Evolutionary conservation across 441 rosid species (phyloP).

Genomic region (Biscutella laevigata): DNA sequence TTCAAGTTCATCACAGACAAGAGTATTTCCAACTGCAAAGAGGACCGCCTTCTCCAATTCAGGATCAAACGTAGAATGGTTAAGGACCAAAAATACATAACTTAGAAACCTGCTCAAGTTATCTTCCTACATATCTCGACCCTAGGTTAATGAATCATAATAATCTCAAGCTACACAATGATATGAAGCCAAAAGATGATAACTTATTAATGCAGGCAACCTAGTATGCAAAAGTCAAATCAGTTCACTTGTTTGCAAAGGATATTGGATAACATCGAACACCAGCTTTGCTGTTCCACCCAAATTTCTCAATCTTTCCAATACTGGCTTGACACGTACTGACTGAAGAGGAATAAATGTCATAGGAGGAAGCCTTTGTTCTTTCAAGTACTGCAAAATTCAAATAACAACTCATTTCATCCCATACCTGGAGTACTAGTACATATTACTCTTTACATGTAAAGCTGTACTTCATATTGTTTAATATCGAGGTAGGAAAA

Average conservation of each 20-base stretch:
- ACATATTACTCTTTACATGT: background rate
- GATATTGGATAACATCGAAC: slow-evolving; percentile 97
- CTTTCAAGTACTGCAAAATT: slow-evolving; percentile 85
- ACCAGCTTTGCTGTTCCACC: slow-evolving; percentile 79
- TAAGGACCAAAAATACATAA: slow-evolving; percentile 49
- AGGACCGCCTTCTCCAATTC: slow-evolving; percentile 86
- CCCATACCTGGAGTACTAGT: slow-evolving; percentile 3
- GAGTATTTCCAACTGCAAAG: slow-evolving; percentile 95
- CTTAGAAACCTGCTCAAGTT: background rate
- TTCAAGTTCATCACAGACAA: slow-evolving; percentile 92
- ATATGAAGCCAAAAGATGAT: slow-evolving; percentile 6
- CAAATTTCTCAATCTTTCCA: slow-evolving; percentile 75
- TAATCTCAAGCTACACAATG: slow-evolving; percentile 12
- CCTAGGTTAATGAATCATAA: slow-evolving; percentile 5
- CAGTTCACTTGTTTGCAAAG: slow-evolving; percentile 35
- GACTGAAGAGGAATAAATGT: slow-evolving; percentile 96
- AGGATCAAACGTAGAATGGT: slow-evolving; percentile 78
- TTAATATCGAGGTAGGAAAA: slow-evolving; percentile 5
- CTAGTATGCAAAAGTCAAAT: slow-evolving; percentile 15
- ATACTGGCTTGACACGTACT: slow-evolving; percentile 82
- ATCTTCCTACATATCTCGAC: slow-evolving; percentile 1
- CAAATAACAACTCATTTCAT: slow-evolving; percentile 21
- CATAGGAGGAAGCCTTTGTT: slow-evolving; percentile 97
- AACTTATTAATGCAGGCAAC: slow-evolving; percentile 5
- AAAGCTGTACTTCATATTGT: background rate